Evolutionary conservation across 192 early-diverging fungal genomes (phyloP).

Genomic region (Entomortierella lignicola): DNA sequence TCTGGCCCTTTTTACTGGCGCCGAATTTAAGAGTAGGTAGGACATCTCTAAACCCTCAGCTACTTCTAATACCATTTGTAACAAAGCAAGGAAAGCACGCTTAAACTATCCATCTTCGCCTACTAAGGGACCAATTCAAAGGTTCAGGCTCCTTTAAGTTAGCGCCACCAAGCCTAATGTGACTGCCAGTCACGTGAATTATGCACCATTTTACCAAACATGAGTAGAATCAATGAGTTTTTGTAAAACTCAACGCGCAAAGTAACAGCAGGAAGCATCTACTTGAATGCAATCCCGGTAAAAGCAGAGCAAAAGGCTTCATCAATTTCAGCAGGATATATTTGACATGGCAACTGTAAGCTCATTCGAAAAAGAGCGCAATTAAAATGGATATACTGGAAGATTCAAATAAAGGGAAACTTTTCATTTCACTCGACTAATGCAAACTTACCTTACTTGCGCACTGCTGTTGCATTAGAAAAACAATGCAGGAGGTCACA

Average conservation of each 20-base stretch:
- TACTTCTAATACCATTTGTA: too few relatives aligned
- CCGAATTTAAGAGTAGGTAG: too few relatives aligned
- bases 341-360: background rate
- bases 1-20: too few relatives aligned
- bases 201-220: too few relatives aligned
- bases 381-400: background rate
- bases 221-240: background rate
- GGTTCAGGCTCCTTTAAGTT: too few relatives aligned
- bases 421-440: background rate
- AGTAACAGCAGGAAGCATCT: background rate
- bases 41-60: too few relatives aligned
- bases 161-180: too few relatives aligned
- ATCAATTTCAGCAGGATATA: background rate
- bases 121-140: too few relatives aligned
- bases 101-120: too few relatives aligned
- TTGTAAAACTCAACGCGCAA: too few relatives aligned
- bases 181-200: too few relatives aligned
- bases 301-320: background rate
- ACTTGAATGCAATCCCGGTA: background rate
- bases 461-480: background rate
- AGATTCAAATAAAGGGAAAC: background rate
- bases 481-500: conserved; percentile 7
- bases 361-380: background rate
- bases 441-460: background rate
- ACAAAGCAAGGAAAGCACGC: too few relatives aligned